Evolutionary conservation across 345 rosid genomes (phyloP), one percentile per base, ranked within the genome.

Genomic region (Ceriops zippeliana): DNA sequence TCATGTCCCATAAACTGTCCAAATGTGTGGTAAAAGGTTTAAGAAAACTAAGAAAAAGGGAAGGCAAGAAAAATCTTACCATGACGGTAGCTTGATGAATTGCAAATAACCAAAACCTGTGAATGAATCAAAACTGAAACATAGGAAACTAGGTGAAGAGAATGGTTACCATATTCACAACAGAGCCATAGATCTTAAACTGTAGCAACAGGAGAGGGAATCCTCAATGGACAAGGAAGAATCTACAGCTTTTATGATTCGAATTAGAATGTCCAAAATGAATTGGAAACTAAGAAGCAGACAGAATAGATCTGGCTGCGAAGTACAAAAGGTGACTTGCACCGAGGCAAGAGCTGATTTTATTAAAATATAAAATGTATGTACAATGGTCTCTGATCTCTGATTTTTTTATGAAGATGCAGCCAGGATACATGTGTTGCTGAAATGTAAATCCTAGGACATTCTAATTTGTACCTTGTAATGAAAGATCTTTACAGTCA

Each of bases 361-460:
- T 86, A 89, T 91, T 82, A 64, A 79, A 79, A 86, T 72, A 76
- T 70, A 73, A 83, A 85, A 84, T 81, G 88, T 86, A 88, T 95
- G 83, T 91, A 95, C 97, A 95, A 68, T 87, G 80, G 82, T 80
- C 81, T 78, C 76, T 76, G 82, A 81, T 74, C 83, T 83, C 82
- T 83, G 84, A 79, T 81, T 78, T 77, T 81, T 77, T 81, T 80
- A 42, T 82, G 73, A 74, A 82, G 81, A 84, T 86, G 80, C 84
- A 81, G 78, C 79, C 79, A 80, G 74, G 78, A 79, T 84, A 80
- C 82, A 78, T 64, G 62, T 67, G 81, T 78, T 76, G 85, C 89
- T 82, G 82, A 75, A 75, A 70, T 67, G 69, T 74, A 78, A 82
- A 79, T 63, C 52, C 82, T 84, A 81, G 71, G 72, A 71, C 80